Conservation (phyloP, 2,329 filamentous ascomycete genomes). For the Neodidymelliopsis sp. region DNA sequence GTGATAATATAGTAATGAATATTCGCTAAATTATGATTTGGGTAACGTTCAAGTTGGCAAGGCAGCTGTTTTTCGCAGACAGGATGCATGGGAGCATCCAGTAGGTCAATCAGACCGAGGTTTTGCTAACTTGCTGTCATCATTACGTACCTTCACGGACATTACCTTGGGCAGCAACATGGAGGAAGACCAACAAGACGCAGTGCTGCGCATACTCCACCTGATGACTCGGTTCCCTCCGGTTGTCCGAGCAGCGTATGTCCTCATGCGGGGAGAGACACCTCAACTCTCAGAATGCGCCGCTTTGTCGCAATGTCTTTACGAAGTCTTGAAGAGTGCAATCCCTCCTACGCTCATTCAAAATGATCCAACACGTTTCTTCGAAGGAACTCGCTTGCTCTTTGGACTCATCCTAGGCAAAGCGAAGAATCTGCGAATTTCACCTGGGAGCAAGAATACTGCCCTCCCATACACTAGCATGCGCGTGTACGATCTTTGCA, state of each 20-base stretch:
- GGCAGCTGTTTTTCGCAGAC: slow-evolving; percentile 34
- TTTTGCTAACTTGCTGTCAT: slow-evolving; percentile 46
- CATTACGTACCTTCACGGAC: slow-evolving; percentile 41
- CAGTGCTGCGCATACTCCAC: slow-evolving; percentile 41
- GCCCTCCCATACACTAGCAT: slow-evolving; percentile 31
- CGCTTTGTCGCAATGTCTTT: slow-evolving; percentile 41
- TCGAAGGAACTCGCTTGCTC: slow-evolving; percentile 47
- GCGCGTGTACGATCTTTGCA: slow-evolving; percentile 37
- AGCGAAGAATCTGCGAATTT: slow-evolving; percentile 31
- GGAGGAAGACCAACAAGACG: slow-evolving; percentile 35
- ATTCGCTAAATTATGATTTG: neutral
- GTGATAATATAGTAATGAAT: too few species aligned
- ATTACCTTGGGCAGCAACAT: slow-evolving; percentile 13
- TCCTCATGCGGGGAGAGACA: slow-evolving; percentile 45
- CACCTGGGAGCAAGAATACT: slow-evolving; percentile 6
- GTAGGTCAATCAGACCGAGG: slow-evolving; percentile 42
- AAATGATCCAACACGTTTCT: slow-evolving; percentile 32
- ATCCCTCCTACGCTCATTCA: slow-evolving; percentile 40
- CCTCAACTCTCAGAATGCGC: slow-evolving; percentile 38
- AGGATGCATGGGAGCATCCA: slow-evolving; percentile 35
- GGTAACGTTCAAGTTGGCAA: slow-evolving; percentile 19
- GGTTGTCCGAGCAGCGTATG: slow-evolving; percentile 41
- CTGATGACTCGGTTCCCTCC: slow-evolving; percentile 44
- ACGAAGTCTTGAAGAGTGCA: slow-evolving; percentile 36
- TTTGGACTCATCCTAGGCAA: slow-evolving; percentile 49